Conservation (phyloP, 352 stramenopile genomes). For the Thraustochytrium striatum region DNA sequence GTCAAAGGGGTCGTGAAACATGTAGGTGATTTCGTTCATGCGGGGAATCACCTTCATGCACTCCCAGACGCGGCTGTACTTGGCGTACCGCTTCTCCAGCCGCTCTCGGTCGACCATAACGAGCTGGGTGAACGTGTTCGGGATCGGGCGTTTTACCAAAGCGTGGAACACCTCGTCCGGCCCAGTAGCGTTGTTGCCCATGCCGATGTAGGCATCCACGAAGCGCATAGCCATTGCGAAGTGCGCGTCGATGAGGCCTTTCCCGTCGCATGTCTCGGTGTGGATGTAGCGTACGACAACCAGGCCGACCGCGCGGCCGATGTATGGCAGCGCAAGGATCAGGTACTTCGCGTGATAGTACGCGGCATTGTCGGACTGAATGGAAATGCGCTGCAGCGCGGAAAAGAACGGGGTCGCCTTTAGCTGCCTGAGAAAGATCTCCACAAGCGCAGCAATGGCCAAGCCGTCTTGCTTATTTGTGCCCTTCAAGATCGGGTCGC, state of each 20-base stretch:
- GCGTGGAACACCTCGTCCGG: slow-evolving; percentile 51
- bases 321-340: slow-evolving; percentile 44
- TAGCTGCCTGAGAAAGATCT: slow-evolving; percentile 53
- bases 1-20: neutral
- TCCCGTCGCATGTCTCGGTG: slow-evolving; percentile 55
- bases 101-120: slow-evolving; percentile 37
- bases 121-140: slow-evolving; percentile 53
- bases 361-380: slow-evolving; percentile 56
- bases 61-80: neutral
- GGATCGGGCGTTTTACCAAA: slow-evolving; percentile 50
- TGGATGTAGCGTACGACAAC: slow-evolving; percentile 52
- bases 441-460: slow-evolving; percentile 51
- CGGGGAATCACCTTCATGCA: neutral
- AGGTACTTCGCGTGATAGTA: slow-evolving; percentile 54
- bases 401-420: slow-evolving; percentile 47
- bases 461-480: slow-evolving; percentile 54
- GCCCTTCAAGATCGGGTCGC: slow-evolving; percentile 49
- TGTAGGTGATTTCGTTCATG: neutral
- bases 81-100: neutral
- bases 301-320: slow-evolving; percentile 44
- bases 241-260: slow-evolving; percentile 50
- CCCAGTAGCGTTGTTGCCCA: slow-evolving; percentile 51
- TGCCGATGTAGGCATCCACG: slow-evolving; percentile 21
- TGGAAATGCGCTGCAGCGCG: slow-evolving; percentile 42
- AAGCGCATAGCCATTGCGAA: slow-evolving; percentile 52